Conservation (phyloP, 1,139 yeast species). For the Meyerozyma guilliermondii region DNA sequence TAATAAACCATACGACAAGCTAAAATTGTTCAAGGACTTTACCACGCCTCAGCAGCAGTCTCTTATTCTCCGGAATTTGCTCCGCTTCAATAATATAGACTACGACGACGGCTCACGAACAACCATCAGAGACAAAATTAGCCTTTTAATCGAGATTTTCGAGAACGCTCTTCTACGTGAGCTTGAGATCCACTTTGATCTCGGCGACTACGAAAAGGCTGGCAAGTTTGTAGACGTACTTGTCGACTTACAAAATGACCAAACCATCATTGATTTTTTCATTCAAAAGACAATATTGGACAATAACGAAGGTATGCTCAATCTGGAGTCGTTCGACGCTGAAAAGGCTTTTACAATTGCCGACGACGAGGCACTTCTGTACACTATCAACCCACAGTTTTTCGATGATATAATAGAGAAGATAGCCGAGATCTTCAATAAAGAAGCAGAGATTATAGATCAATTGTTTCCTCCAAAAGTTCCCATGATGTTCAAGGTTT, state of each 20-base stretch:
- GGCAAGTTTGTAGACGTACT: slow-evolving; percentile 32
- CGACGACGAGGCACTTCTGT: slow-evolving; percentile 5
- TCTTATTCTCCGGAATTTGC: slow-evolving; percentile 33
- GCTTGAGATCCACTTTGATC: slow-evolving; percentile 56
- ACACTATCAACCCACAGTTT: slow-evolving; percentile 12
- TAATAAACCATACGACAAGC: slow-evolving; percentile 43
- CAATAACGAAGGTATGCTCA: slow-evolving; percentile 29
- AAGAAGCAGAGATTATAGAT: slow-evolving; percentile 33
- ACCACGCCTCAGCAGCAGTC: slow-evolving; percentile 49
- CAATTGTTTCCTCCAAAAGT: slow-evolving; percentile 34
- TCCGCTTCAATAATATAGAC: slow-evolving; percentile 36
- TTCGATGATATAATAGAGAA: slow-evolving; percentile 22
- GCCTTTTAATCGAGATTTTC: slow-evolving; percentile 63
- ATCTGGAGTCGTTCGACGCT: slow-evolving; percentile 20
- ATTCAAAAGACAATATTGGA: slow-evolving; percentile 42
- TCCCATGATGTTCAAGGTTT: slow-evolving; percentile 46
- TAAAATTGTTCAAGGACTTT: slow-evolving; percentile 43
- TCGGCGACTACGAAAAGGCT: slow-evolving; percentile 40
- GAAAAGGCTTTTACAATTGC: slow-evolving; percentile 15
- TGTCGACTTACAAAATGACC: slow-evolving; percentile 35
- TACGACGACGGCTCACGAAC: slow-evolving; percentile 27
- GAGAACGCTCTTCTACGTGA: slow-evolving; percentile 70
- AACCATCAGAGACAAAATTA: slow-evolving; percentile 42
- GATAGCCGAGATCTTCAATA: slow-evolving; percentile 30
- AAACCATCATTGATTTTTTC: slow-evolving; percentile 43